Percentiles rank a stretch among this genome's conserved stretches.
Conservation (phyloP, 2,329 filamentous ascomycete species). For the Sporothrix curviconia region DNA sequence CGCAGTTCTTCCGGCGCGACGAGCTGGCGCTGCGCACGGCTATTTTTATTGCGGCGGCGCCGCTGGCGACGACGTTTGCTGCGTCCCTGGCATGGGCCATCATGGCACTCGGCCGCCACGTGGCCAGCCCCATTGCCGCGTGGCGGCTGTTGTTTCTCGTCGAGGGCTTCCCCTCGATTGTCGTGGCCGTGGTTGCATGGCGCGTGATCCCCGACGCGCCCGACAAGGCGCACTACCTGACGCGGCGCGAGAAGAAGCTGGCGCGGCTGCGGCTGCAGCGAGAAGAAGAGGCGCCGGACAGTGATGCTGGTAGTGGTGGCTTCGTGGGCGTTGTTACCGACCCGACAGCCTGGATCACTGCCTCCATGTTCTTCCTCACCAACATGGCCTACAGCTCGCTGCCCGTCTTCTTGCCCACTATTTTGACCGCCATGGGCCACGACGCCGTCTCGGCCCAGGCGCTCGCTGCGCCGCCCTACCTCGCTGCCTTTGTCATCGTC, state of each 20-base stretch:
- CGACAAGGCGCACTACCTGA: slow-evolving; percentile 56
- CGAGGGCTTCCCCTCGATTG: slow-evolving; percentile 76
- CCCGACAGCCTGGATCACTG: slow-evolving; percentile 67
- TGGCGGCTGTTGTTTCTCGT: slow-evolving; percentile 82
- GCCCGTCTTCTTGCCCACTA: slow-evolving; percentile 80
- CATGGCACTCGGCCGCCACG: slow-evolving; percentile 51
- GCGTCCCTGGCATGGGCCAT: slow-evolving; percentile 75
- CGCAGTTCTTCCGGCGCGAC: slow-evolving; percentile 56
- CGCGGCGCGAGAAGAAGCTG: slow-evolving; percentile 58
- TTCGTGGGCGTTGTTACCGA: slow-evolving; percentile 47
- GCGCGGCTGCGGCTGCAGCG: slow-evolving; percentile 61
- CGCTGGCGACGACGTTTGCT: slow-evolving; percentile 73
- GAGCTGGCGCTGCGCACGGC: slow-evolving; percentile 83
- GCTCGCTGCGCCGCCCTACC: slow-evolving; percentile 73
- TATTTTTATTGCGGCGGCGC: slow-evolving; percentile 80
- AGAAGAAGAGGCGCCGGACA: slow-evolving; percentile 29
- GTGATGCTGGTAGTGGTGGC: not conserved
- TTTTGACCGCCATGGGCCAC: slow-evolving; percentile 71
- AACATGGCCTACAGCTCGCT: slow-evolving; percentile 86
- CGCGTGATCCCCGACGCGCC: slow-evolving; percentile 70
- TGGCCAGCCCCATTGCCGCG: slow-evolving; percentile 56
- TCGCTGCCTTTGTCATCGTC: slow-evolving; percentile 66
- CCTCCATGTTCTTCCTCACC: slow-evolving; percentile 77
- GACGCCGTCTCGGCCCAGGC: slow-evolving; percentile 62
- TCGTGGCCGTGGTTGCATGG: slow-evolving; percentile 70